These are phyloP conservation scores for Diaporthe sp. DNA, from an alignment of 2,329 filamentous ascomycete species.

Conservation along the genomic window DNA sequence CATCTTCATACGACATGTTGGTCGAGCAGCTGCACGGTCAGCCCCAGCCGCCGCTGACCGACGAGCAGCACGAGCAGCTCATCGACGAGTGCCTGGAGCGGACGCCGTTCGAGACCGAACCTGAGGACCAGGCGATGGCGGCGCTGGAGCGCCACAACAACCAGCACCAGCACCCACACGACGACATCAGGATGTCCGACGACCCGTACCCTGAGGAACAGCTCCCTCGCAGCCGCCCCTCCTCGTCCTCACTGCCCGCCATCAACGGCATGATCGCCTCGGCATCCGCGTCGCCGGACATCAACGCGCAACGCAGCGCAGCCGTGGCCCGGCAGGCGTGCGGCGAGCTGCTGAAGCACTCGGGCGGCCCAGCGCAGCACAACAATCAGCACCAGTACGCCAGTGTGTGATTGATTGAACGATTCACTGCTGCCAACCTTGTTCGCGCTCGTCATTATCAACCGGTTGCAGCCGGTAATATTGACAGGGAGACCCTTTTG, in stretches of 20 bases:
- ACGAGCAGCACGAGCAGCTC: constrained; percentile 41
- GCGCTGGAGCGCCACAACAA: constrained; percentile 33
- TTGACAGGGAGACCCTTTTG: not conserved
- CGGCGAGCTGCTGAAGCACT: constrained; percentile 50
- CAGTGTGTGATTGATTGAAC: not conserved
- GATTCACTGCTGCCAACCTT: not conserved
- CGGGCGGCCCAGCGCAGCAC: constrained; percentile 34
- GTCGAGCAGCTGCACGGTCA: constrained; percentile 36
- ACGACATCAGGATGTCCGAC: constrained; percentile 40
- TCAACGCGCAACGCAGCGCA: constrained; percentile 49
- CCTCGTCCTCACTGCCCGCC: constrained; percentile 40
- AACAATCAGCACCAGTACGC: constrained; percentile 31
- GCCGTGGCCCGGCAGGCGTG: constrained; percentile 56
- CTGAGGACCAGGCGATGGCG: constrained; percentile 23
- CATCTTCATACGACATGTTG: constrained; percentile 28
- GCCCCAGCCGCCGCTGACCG: constrained; percentile 38
- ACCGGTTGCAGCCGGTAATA: not conserved
- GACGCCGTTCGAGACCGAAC: constrained; percentile 23
- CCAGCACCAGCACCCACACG: constrained; percentile 32
- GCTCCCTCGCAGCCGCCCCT: constrained; percentile 44
- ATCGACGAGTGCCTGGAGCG: constrained; percentile 43
- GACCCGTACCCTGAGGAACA: constrained; percentile 41
- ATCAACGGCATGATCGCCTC: constrained; percentile 42
- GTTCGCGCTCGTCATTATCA: constrained; percentile 1
- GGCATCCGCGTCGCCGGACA: constrained; percentile 37